phyloP scores from a whole-genome alignment of 2,329 filamentous ascomycete genomes.

The Claviceps monticola region DNA sequence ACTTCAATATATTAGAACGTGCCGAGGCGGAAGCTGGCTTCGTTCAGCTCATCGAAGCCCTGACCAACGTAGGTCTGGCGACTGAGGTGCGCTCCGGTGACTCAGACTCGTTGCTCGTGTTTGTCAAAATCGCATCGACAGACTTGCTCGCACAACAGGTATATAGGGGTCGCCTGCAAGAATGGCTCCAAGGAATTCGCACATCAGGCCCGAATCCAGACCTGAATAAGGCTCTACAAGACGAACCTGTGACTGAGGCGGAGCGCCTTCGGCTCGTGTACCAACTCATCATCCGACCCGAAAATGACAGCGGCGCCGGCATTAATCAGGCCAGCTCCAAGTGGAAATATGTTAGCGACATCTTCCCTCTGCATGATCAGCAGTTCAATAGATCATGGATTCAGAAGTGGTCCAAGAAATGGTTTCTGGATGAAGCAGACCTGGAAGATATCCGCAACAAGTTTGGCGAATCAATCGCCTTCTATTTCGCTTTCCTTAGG shows the following conservation, averaged over 20 bases:
- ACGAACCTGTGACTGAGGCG: constrained; percentile 71
- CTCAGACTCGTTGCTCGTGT: constrained; percentile 63
- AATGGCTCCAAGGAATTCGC: constrained; percentile 86
- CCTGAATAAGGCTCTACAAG: constrained; percentile 50
- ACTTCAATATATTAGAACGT: constrained; percentile 36
- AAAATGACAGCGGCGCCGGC: constrained; percentile 64
- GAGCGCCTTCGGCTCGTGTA: constrained; percentile 82
- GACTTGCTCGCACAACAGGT: constrained; percentile 65
- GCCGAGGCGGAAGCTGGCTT: constrained; percentile 61
- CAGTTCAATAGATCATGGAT: constrained; percentile 64
- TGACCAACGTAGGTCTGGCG: constrained; percentile 67
- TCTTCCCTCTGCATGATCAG: constrained; percentile 72
- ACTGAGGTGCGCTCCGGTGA: constrained; percentile 78
- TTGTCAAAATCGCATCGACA: constrained; percentile 65
- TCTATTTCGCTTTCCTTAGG: constrained; percentile 91
- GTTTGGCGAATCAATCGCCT: constrained; percentile 75
- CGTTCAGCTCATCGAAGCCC: constrained; percentile 58
- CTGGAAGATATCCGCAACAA: constrained; percentile 63
- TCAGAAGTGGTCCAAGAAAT: constrained; percentile 59
- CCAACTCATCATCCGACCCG: constrained; percentile 63
- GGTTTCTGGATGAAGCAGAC: constrained; percentile 49
- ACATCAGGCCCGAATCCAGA: constrained; percentile 63
- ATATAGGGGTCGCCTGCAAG: constrained; percentile 75
- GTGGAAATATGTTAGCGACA: constrained; percentile 58
- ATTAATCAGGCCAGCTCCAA: constrained; percentile 54